Base-by-base conservation (phyloP, 495 filamentous ascomycete species). In the Penicillium crystallinum region DNA sequence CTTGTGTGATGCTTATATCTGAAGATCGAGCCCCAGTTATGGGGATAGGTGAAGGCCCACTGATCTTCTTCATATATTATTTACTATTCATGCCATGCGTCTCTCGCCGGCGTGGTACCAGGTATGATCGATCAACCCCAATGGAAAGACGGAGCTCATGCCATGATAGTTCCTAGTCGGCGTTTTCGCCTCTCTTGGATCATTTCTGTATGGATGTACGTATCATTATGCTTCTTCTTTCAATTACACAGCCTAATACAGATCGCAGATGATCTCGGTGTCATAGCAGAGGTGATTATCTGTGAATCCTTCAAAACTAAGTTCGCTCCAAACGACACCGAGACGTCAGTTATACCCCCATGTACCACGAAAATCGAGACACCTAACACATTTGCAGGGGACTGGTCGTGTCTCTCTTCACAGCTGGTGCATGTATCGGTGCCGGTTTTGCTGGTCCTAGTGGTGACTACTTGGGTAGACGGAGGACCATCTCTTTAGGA, bases 361-460 rank as follows among this genome's bases (percentile, higher is more conserved):
- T 4, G n/a, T 22, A 2, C 15, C 1, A 36, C 7, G n/a, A 14
- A n/a, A 10, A 35, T 14, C 46, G 11, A n/a, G 30, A 18, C 12
- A 8, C 14, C 31, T 52, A 40, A 59, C 25, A 8, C 1, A 1
- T 15, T 6, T 9, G 2, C 49, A 85, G 81, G 40, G 84, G 84
- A 45, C 71, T 84, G 30, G 84, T 88, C 0, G 84, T 88, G 14
- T 83, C 83, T 0, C 68, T 88, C 39, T 88, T 88, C 66, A 88
- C 84, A 0, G 58, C 59, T 15, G 72, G 73, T 35, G 73, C 73
- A 29, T 76, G 75, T 59, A 60, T 67, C 44, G 73, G 74, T 35
- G 61, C 72, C 27, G 65, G 61, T 12, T 55, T 70, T 18, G 72
- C 65, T 19, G 72, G 74, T 42, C 64, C 67, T 14, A 57, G 44